Evolutionary conservation across 2,329 filamentous ascomycete species (phyloP), one percentile per base, ranked within the genome.

Genomic region (Diaporthe sp.): DNA sequence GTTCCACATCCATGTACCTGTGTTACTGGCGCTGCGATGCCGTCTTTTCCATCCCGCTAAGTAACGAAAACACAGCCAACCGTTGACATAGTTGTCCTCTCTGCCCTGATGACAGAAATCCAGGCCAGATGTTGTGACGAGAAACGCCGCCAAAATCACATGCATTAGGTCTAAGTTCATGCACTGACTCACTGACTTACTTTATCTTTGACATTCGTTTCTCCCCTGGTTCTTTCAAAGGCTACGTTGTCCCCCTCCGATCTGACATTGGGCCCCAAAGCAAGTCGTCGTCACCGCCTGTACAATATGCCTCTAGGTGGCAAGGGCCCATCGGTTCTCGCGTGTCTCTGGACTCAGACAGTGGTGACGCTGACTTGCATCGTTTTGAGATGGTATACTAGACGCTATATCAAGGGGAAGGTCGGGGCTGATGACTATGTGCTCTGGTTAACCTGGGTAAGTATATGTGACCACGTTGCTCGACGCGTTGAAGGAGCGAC

Each of bases 241-340:
- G n/a, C 58, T 45, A 30, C 25, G 4, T 30, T 45, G 15, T 45
- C 22, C 6, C 25, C 15, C 17, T 45, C 25, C 38, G 38, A 61
- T 12, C 38, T 61, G 4, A n/a, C 25, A 30, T 61, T 45, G 58
- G 38, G 7, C n/a, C 25, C 58, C 4, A 61, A 45, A 61, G 4
- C 58, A 45, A 61, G 58, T 42, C 15, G 30, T 42, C 58, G 58
- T 42, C 58, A 22, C 58, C 58, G 58, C 25, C 38, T 45, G 58
- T 70, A 19, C 67, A 57, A n/a, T 45, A 70, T 70, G 67, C 35
- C 67, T 30, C 67, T 70, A 9, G 67, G 67, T 15, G 67, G 52
- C 30, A 70, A 70, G 38, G 67, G 67, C 30, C 52, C 52, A 12
- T 8, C 40, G 25, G 67, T 70, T 17, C 50, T 70, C 35, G 67